A percentile compares a stretch with the other conserved stretches of the same genome.
Evolutionary conservation across 768 basidiomycete genomes (phyloP).

Genomic region (Dioszegia crocea): DNA sequence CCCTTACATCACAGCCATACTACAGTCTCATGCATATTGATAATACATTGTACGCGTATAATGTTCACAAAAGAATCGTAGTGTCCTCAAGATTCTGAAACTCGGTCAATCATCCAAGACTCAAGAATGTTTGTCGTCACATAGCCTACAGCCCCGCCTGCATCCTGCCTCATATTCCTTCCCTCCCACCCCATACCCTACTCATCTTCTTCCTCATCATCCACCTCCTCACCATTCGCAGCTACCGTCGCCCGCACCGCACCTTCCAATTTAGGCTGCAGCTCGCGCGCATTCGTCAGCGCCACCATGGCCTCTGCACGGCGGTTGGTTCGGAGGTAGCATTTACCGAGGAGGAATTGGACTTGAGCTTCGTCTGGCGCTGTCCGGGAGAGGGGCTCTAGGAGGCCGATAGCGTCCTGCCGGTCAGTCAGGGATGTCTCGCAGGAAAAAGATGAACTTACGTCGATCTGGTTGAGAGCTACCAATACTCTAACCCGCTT

Average conservation of each 20-base stretch:
- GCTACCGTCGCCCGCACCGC: conserved; percentile 54
- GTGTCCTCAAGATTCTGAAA: too few species aligned
- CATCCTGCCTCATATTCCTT: too few species aligned
- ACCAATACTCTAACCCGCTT: conserved; percentile 87
- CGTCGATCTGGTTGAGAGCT: conserved; percentile 74
- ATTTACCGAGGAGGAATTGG: conserved; percentile 89
- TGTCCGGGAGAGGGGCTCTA: conserved; percentile 71
- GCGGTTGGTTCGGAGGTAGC: conserved; percentile 77
- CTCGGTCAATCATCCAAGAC: too few species aligned
- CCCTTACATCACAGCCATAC: too few species aligned
- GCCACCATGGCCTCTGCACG: conserved; percentile 73
- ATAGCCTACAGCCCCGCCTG: too few species aligned
- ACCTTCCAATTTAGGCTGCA: conserved; percentile 81
- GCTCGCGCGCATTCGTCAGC: conserved; percentile 85
- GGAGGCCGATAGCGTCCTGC: conserved; percentile 77
- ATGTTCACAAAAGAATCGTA: too few species aligned
- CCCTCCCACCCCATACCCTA: background rate
- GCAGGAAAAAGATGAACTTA: conserved; percentile 53
- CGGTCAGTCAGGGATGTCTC: too few species aligned
- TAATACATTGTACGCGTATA: too few species aligned
- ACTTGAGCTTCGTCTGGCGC: conserved; percentile 97
- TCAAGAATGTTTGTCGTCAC: too few species aligned
- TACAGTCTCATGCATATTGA: too few species aligned
- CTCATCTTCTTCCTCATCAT: conserved; percentile 48
- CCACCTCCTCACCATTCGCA: conserved; percentile 59